A percentile compares a stretch with the other conserved stretches of the same genome.
Evolutionary conservation across 805 yeast genomes (phyloP).

Genomic region (Tetrapisispora namnaoensis): DNA sequence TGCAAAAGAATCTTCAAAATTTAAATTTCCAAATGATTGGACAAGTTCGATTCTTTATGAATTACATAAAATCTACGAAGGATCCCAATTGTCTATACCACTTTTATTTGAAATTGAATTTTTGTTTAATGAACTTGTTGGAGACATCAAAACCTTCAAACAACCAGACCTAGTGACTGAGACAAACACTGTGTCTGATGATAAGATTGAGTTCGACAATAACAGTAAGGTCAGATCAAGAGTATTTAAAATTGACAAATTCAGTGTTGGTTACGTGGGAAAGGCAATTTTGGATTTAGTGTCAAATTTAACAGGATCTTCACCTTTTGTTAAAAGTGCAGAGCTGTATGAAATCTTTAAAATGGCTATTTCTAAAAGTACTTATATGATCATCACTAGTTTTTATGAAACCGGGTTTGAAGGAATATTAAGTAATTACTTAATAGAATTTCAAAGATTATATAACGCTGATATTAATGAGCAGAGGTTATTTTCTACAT

Average conservation of each 20-base stretch:
- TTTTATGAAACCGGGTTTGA: neutral
- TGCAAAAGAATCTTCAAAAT: constrained; percentile 57
- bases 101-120: constrained; percentile 71
- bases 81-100: neutral
- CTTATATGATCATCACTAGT: neutral
- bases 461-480: neutral
- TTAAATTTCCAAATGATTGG: constrained; percentile 77
- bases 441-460: neutral
- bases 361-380: neutral
- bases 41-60: constrained; percentile 82
- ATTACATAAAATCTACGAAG: constrained; percentile 24
- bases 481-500: neutral
- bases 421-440: neutral
- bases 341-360: neutral
- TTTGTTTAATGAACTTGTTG: constrained; percentile 54
- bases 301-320: neutral
- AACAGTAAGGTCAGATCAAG: too few relatives aligned
- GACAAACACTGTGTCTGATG: neutral
- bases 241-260: constrained; percentile 25
- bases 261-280: constrained; percentile 30
- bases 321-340: neutral
- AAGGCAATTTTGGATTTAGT: constrained; percentile 24
- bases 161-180: constrained; percentile 5
- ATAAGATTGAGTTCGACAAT: constrained; percentile 10
- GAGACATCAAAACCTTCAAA: constrained; percentile 30